These are phyloP conservation scores for Sphagnum tenellum DNA, from an alignment of 225 moss, liverwort and hornwort species.

Conservation along the genomic window DNA sequence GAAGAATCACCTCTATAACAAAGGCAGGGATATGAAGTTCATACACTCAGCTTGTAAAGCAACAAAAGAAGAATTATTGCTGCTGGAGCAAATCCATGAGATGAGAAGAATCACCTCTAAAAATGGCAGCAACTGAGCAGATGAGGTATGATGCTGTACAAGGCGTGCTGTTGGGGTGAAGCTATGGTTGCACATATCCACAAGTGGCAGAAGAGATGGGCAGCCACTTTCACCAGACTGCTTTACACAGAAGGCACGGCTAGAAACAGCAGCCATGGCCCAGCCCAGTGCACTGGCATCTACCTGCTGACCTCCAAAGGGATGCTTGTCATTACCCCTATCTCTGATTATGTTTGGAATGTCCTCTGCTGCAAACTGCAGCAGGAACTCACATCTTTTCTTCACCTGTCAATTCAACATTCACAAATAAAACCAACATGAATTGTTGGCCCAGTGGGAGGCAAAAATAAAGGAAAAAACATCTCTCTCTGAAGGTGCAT, in stretches of 20 bases:
- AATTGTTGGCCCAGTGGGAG: neutral
- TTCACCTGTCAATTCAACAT: constrained; percentile 26
- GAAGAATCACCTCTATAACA: too few relatives aligned
- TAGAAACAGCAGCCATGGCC: constrained; percentile 72
- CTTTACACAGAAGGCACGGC: constrained; percentile 54
- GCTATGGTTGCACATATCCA: constrained; percentile 81
- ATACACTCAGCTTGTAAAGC: too few relatives aligned
- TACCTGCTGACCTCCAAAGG: constrained; percentile 32
- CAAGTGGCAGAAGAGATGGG: constrained; percentile 41
- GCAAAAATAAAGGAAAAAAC: neutral
- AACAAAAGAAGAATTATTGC: too few relatives aligned
- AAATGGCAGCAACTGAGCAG: constrained; percentile 15
- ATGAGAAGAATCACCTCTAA: constrained; percentile 33
- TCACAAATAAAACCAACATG: neutral
- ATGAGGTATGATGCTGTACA: constrained; percentile 23
- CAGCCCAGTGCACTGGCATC: constrained; percentile 51
- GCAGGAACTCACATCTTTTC: constrained; percentile 49
- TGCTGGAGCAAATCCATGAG: too few relatives aligned
- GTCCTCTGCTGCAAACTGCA: constrained; percentile 23
- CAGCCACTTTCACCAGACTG: constrained; percentile 15
- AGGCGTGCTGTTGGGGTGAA: constrained; percentile 52
- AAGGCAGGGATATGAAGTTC: too few relatives aligned
- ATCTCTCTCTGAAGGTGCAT: neutral
- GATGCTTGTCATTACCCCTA: constrained; percentile 21
- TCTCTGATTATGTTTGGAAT: constrained; percentile 26